Conservation (phyloP, 345 rosid species). For the Salix koriyanagi region DNA sequence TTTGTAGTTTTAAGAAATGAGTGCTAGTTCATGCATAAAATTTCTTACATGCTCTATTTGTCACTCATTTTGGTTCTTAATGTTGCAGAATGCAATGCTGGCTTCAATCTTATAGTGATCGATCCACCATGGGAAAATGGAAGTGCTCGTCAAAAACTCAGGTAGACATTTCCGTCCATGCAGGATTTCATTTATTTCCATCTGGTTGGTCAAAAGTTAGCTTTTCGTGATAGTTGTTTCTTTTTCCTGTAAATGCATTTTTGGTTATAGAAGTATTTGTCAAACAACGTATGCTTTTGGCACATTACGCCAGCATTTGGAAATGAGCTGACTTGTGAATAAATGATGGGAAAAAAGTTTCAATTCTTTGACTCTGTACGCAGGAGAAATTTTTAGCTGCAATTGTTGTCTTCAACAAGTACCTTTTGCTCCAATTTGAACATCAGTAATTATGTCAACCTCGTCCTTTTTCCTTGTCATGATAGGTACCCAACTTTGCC, state of each 20-base stretch:
- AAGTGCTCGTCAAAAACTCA: conserved; percentile 74
- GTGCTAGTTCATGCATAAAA: neutral
- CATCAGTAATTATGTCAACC: neutral
- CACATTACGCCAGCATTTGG: neutral
- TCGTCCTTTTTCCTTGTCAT: conserved; percentile 2
- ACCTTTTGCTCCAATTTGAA: too few species aligned
- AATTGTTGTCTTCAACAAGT: too few species aligned
- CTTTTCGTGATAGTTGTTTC: neutral
- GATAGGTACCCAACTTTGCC: conserved; percentile 83
- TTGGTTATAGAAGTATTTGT: neutral
- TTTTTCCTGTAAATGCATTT: neutral
- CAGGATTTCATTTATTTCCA: conserved; percentile 1
- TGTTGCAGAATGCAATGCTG: conserved; percentile 56
- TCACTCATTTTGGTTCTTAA: conserved; percentile 4
- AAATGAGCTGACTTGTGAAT: neutral
- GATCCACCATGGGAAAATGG: conserved; percentile 98
- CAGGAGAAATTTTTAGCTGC: neutral
- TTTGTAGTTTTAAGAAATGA: neutral
- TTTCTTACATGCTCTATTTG: neutral
- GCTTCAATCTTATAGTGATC: conserved; percentile 65
- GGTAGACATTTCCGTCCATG: conserved; percentile 33
- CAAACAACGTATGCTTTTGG: neutral
- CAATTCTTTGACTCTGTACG: neutral
- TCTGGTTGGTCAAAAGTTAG: neutral
- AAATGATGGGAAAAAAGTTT: neutral